Evolutionary conservation across 345 rosid genomes (phyloP).

Genomic region (Punica granatum): DNA sequence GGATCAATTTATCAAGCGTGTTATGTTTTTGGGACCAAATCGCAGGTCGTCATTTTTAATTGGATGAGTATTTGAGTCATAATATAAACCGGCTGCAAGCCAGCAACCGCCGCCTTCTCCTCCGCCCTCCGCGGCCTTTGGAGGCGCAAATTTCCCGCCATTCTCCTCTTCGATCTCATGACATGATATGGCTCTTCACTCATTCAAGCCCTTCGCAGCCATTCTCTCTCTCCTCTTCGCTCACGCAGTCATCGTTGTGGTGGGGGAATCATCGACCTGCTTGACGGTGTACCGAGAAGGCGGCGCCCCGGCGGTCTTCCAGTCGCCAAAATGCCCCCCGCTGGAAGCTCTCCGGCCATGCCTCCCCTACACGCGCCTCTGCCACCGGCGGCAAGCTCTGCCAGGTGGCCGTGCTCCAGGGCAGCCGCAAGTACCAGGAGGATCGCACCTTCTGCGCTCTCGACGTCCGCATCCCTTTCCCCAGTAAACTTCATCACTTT

Average conservation of each 20-base stretch:
- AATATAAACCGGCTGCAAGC: no score
- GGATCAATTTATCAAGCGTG: no score
- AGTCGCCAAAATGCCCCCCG: slow-evolving; percentile 83
- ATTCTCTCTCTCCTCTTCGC: slow-evolving; percentile 7
- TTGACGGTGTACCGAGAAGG: slow-evolving; percentile 74
- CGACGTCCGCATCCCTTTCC: slow-evolving; percentile 69
- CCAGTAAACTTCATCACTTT: no score
- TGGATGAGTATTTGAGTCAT: no score
- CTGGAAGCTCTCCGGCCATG: slow-evolving; percentile 51
- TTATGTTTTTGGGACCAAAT: no score
- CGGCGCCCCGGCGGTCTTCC: slow-evolving; percentile 87
- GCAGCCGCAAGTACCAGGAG: slow-evolving; percentile 66
- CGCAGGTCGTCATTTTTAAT: no score
- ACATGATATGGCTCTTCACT: neutral
- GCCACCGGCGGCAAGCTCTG: slow-evolving; percentile 29
- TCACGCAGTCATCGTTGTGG: slow-evolving; percentile 8
- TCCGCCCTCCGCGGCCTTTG: neutral
- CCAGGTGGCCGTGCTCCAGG: slow-evolving; percentile 60
- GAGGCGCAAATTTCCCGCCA: no score
- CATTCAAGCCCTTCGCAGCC: neutral
- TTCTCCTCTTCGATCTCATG: no score
- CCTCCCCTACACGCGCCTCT: slow-evolving; percentile 18
- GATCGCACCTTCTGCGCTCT: slow-evolving; percentile 77
- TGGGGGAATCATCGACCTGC: slow-evolving; percentile 73
- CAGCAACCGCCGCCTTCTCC: no score